Conservation (phyloP, 2,329 filamentous ascomycete genomes). For the Pyricularia grisea region DNA sequence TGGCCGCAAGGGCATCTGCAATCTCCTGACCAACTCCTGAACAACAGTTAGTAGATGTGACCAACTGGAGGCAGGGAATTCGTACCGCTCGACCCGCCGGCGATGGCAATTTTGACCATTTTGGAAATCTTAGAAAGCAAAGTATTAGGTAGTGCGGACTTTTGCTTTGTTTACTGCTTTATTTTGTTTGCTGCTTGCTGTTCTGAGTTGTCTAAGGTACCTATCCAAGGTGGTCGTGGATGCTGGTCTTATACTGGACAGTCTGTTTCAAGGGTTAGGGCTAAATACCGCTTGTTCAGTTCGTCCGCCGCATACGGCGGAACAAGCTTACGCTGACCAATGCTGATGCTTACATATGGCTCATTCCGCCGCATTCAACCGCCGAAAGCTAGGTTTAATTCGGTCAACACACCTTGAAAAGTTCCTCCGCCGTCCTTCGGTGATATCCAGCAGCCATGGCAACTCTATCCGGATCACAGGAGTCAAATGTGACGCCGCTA, state of each 20-base stretch:
- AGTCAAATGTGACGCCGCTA: background rate
- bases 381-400: too few species aligned
- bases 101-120: slow-evolving; percentile 11
- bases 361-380: background rate
- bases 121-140: background rate
- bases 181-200: background rate
- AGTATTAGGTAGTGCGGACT: too few species aligned
- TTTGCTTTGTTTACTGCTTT: background rate
- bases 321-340: background rate
- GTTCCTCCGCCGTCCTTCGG: background rate
- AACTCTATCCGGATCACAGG: background rate
- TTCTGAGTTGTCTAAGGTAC: background rate
- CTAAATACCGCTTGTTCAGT: background rate
- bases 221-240: too few species aligned
- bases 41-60: background rate
- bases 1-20: slow-evolving; percentile 6
- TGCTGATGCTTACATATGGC: background rate
- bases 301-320: background rate
- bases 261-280: background rate
- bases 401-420: too few species aligned
- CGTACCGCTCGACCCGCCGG: slow-evolving; percentile 8
- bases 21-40: slow-evolving; percentile 9
- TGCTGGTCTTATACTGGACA: background rate
- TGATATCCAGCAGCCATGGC: background rate
- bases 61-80: background rate